Evolutionary conservation across 345 rosid species (phyloP), one percentile per base, ranked within the genome.

Genomic region (Pugionium cornutum): DNA sequence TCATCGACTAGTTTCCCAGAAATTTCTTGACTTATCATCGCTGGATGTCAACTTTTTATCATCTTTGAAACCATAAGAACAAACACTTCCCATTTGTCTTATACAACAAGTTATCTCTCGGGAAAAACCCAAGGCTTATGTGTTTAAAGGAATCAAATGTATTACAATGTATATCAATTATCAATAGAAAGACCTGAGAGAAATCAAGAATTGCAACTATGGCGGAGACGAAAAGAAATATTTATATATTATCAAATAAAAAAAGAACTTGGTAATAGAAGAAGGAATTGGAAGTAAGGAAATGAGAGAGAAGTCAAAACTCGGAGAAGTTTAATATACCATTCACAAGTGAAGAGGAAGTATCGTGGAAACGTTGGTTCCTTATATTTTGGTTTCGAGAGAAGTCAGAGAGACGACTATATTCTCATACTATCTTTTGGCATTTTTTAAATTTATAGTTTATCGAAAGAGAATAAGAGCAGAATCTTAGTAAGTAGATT

Each of bases 81-180:
- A 89, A 72, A 75, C 87, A 31, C 69, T 81, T 68, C 95, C 97
- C 97, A 89, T 89, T 68, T 28, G 53, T 78, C 62, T 69, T 67
- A 67, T 56, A n/a, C 48, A 40, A 30, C 54, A 60, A 35, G 31
- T 34, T 18, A 18, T 18, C 18, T 18, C 18, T 18, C 18, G 18
- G 18, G 18, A 18, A 18, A 18, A 18, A 18, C 18, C 18, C 18
- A 18, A 18, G 18, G 18, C 18, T 18, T 18, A 18, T 18, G 18
- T 18, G 18, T 18, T 18, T 18, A 18, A 18, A 18, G 18, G 18
- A 18, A 18, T 18, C 18, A 18, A 18, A 18, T 18, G 18, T 18
- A 18, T 18, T 18, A 18, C 18, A 18, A 18, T 18, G 18, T 18
- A 18, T 18, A 18, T 18, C 18, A 18, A 18, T 18, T 18, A 70